These are phyloP conservation scores for Cajanus cajan DNA, from an alignment of 306 rosid genomes.

Conservation along the genomic window DNA sequence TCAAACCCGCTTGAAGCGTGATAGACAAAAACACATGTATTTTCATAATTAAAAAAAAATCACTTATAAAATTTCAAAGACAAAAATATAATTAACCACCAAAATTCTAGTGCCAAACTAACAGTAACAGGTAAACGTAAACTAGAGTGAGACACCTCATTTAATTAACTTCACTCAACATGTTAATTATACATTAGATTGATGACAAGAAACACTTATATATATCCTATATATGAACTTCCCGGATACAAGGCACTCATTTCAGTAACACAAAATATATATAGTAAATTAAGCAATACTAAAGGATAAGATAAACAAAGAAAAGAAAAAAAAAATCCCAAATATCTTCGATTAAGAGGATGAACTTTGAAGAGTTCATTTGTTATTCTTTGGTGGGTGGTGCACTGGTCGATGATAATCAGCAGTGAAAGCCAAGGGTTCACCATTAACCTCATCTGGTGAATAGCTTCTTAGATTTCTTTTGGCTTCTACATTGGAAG, in stretches of 20 bases:
- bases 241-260: neutral
- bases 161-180: neutral
- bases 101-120: neutral
- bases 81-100: neutral
- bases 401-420: constrained; percentile 55
- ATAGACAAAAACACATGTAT: neutral
- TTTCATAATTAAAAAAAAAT: neutral
- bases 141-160: neutral
- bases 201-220: neutral
- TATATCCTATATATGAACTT: neutral
- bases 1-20: no score
- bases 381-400: constrained; percentile 65
- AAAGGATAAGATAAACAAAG: neutral
- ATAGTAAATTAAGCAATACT: neutral
- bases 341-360: neutral
- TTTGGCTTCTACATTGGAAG: neutral
- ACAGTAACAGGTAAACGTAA: no score
- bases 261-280: constrained; percentile 11
- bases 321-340: neutral
- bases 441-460: constrained; percentile 26
- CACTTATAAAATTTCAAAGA: neutral
- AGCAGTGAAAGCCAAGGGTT: constrained; percentile 45
- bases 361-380: neutral
- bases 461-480: constrained; percentile 20
- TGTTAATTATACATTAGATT: neutral